Base-by-base conservation (phyloP, 2,329 filamentous ascomycete genomes). In the Penicillium sp. region DNA sequence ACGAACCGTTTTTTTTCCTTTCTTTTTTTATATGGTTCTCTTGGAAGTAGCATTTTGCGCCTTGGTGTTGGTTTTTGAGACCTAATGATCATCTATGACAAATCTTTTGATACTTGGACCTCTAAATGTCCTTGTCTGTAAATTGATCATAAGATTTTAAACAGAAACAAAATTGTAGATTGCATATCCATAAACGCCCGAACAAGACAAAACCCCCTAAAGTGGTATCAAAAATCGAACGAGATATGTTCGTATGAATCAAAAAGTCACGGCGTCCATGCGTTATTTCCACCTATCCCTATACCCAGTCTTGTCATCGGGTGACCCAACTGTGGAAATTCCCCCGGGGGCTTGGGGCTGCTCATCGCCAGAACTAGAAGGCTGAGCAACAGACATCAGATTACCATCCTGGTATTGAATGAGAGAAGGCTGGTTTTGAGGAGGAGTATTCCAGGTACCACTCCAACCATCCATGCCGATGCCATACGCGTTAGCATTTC, bases 391-490 rank as follows among this genome's bases (percentile, higher is more conserved):
- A 31, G 57, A 46, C 21, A 48, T 39, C 4, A 43, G 41, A n/a
- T 55, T 53, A 13, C 50, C 46, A 21, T 54, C 50, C 19, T 54
- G 55, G 53, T 63, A 64, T 4, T 49, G 45, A 8, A 60, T 16
- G 16, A 53, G 40, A 34, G 63, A 15, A 39, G 58, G 27, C 21
- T 57, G 54, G 13, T n/a, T 46, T 11, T 63, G 41, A 1, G 72
- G 41, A 1, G 72, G 53, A 7, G 65, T 48, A 50, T 60, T 63
- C 71, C 71, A 74, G 38, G 60, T 58, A 29, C 67, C 69, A 21
- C 61, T 65, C 85, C 86, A 89, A 53, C 85, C 86, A 27, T 82
- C 86, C 60, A 88, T 84, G 1, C 85, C 86, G 4, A 82, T 70
- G 0, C 83, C 84, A 4, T 88, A 72, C 49, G 83, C 81, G 19